phyloP scores from a whole-genome alignment of 2,329 filamentous ascomycete genomes.

The Eurotiales sp. region DNA sequence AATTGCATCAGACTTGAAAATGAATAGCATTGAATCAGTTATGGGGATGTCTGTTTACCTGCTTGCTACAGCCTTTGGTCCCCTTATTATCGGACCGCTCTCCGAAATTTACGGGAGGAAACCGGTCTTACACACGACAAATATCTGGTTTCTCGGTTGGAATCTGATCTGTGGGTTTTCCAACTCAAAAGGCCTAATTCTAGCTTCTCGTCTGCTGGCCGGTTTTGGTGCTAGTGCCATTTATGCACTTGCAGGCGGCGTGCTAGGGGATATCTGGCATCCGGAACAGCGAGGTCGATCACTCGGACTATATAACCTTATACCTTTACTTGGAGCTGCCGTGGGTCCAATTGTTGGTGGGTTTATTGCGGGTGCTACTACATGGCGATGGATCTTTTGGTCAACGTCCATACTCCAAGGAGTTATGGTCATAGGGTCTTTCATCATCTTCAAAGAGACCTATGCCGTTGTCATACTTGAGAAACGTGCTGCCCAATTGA shows the following conservation, averaged over 20 bases:
- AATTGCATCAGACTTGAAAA: conserved; percentile 47
- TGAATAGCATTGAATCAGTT: conserved; percentile 34
- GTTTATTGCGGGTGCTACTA: conserved; percentile 50
- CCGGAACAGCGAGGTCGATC: conserved; percentile 57
- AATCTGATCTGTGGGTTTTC: conserved; percentile 48
- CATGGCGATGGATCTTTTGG: conserved; percentile 23
- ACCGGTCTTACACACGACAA: conserved; percentile 45
- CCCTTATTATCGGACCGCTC: conserved; percentile 42
- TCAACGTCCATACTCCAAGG: conserved; percentile 14
- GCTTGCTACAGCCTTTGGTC: conserved; percentile 43
- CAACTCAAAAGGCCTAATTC: conserved; percentile 50
- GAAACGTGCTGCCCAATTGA: conserved; percentile 35
- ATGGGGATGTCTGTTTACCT: conserved; percentile 48
- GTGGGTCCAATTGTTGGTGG: conserved; percentile 59
- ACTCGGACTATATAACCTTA: conserved; percentile 56
- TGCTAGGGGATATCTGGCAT: conserved; percentile 51
- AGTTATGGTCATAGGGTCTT: conserved; percentile 14
- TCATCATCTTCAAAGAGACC: conserved; percentile 43
- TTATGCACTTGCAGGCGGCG: conserved; percentile 41
- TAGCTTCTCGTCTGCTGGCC: conserved; percentile 47
- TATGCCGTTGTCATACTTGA: conserved; percentile 42
- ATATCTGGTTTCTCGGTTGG: conserved; percentile 49
- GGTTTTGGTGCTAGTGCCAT: conserved; percentile 56
- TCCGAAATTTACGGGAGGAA: conserved; percentile 50
- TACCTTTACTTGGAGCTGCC: conserved; percentile 35